These are phyloP conservation scores for Medicago arabica DNA, from an alignment of 306 rosid species.

Conservation along the genomic window DNA sequence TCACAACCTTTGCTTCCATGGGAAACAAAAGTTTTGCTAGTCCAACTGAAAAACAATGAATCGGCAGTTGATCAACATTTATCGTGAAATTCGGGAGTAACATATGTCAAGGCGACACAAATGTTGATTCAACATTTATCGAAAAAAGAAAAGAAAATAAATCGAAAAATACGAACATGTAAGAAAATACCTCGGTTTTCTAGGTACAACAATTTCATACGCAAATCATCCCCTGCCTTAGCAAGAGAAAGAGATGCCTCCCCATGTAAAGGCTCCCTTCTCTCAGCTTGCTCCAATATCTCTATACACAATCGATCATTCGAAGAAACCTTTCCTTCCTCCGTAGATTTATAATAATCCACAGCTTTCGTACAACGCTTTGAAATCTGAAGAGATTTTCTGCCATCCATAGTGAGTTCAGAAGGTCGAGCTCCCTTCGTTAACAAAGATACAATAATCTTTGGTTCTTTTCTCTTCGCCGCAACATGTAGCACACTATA, in stretches of 20 bases:
- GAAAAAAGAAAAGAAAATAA: not conserved
- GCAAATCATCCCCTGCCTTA: constrained; percentile 71
- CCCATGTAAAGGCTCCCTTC: constrained; percentile 68
- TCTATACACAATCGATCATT: constrained; percentile 62
- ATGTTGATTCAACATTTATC: not conserved
- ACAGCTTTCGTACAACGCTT: constrained; percentile 58
- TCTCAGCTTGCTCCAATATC: constrained; percentile 81
- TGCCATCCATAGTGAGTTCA: constrained; percentile 70
- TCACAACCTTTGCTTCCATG: constrained; percentile 71
- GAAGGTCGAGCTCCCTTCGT: constrained; percentile 72
- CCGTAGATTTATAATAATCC: constrained; percentile 49
- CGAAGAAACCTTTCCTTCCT: constrained; percentile 57
- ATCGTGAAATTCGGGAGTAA: not conserved
- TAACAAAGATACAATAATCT: constrained; percentile 67
- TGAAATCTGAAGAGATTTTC: constrained; percentile 69
- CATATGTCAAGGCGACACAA: not conserved
- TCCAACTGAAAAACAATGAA: constrained; percentile 57
- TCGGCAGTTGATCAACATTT: not conserved
- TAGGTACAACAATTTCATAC: constrained; percentile 69
- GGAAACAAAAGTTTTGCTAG: constrained; percentile 70
- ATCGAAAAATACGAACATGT: not conserved
- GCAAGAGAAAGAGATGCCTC: constrained; percentile 78
- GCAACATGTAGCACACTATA: constrained; percentile 67
- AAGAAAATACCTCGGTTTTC: constrained; percentile 68
- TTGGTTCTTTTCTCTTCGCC: constrained; percentile 64